Percentiles rank a stretch among this genome's conserved stretches.
These are phyloP conservation scores for Cercospora citrullina DNA, from an alignment of 2,329 filamentous ascomycete species.

Conservation along the genomic window DNA sequence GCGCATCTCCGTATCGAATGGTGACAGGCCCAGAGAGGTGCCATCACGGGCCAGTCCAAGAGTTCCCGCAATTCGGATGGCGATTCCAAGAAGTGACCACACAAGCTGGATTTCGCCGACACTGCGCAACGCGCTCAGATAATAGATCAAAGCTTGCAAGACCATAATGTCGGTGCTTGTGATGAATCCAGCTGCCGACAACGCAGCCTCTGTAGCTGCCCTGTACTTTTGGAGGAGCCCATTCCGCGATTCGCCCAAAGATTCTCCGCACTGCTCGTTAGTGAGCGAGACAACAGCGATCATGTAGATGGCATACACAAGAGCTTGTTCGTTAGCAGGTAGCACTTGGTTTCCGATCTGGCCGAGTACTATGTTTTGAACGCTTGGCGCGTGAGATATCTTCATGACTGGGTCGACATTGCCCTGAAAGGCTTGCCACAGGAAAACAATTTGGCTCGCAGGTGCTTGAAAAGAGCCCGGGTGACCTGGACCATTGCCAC, in stretches of 20 bases:
- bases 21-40: constrained; percentile 32
- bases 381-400: constrained; percentile 67
- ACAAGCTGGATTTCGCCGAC: constrained; percentile 30
- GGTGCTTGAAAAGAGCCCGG: constrained; percentile 26
- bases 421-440: constrained; percentile 75
- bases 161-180: constrained; percentile 33
- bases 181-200: constrained; percentile 34
- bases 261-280: constrained; percentile 32
- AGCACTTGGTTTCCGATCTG: constrained; percentile 57
- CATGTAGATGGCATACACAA: constrained; percentile 41
- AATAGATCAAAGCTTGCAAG: constrained; percentile 36
- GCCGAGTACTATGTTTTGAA: constrained; percentile 66
- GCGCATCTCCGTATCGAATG: constrained; percentile 40
- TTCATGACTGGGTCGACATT: constrained; percentile 75
- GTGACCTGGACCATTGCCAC: constrained; percentile 17
- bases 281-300: constrained; percentile 37
- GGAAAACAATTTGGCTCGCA: constrained; percentile 55
- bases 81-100: constrained; percentile 32
- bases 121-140: constrained; percentile 31
- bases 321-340: constrained; percentile 45
- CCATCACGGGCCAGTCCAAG: constrained; percentile 40
- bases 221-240: constrained; percentile 30
- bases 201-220: constrained; percentile 30
- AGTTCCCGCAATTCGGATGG: constrained; percentile 50
- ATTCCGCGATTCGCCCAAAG: constrained; percentile 27